Conservation (phyloP, 768 basidiomycete genomes). For the Phanerochaete sordida region DNA sequence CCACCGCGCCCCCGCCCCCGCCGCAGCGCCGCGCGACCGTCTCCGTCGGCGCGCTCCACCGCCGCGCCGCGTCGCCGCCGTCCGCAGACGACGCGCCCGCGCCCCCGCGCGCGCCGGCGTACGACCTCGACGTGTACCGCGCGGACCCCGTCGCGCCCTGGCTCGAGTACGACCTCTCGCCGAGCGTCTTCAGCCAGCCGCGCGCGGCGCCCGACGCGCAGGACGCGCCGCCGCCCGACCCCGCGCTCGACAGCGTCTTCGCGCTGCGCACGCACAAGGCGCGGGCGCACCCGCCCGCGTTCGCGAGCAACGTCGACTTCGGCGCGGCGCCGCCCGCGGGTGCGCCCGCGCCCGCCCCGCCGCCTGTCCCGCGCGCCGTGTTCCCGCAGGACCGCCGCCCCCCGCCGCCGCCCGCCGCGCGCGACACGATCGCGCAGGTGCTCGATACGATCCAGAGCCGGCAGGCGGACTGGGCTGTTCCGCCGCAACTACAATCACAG, state of each 20-base stretch:
- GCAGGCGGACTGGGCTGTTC: neutral
- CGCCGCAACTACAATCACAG: neutral
- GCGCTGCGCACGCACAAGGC: neutral
- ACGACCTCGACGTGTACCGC: neutral
- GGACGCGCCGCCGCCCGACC: neutral
- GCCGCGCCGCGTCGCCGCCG: neutral
- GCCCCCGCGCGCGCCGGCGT: neutral
- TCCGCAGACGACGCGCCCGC: neutral
- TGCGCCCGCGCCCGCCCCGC: neutral
- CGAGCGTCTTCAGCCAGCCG: constrained; percentile 10
- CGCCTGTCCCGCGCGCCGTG: neutral
- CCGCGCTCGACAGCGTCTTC: constrained; percentile 5
- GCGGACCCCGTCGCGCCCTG: neutral
- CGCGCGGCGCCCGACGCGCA: neutral
- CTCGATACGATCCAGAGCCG: constrained; percentile 1
- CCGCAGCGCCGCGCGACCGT: neutral
- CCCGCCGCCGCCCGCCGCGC: neutral
- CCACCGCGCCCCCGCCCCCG: neutral
- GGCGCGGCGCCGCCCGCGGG: neutral
- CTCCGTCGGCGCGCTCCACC: neutral
- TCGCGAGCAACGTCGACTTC: neutral
- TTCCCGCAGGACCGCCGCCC: neutral
- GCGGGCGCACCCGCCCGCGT: neutral
- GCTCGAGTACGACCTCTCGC: constrained; percentile 10
- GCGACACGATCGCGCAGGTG: constrained; percentile 5